These are phyloP conservation scores for Pseudogymnoascus sp. DNA, from an alignment of 2,329 filamentous ascomycete genomes.

Conservation along the genomic window DNA sequence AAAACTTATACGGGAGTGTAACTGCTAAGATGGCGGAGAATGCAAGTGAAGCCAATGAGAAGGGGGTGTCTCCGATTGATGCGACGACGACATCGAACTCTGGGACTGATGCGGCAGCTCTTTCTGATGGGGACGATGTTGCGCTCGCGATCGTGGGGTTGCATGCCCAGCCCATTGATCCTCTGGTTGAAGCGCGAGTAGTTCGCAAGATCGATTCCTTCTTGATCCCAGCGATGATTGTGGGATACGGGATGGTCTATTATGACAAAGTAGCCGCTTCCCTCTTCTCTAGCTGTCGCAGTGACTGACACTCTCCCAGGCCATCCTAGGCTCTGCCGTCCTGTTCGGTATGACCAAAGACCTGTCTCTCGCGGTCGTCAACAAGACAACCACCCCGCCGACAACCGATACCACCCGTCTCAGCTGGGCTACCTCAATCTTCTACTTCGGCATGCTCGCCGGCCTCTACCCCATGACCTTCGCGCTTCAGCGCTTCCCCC, in stretches of 20 bases:
- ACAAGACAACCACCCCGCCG: conserved; percentile 41
- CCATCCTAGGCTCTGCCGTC: conserved; percentile 59
- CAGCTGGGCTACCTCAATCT: conserved; percentile 70
- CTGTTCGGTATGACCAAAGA: conserved; percentile 72
- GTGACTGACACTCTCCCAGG: conserved; percentile 33
- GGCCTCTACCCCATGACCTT: conserved; percentile 70
- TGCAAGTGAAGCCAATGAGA: neutral
- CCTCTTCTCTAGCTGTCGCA: neutral
- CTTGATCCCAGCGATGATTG: conserved; percentile 59
- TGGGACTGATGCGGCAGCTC: neutral
- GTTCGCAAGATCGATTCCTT: conserved; percentile 61
- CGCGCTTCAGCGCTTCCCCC: conserved; percentile 58
- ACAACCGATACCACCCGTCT: conserved; percentile 59
- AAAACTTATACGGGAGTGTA: neutral
- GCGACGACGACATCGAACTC: neutral
- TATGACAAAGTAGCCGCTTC: conserved; percentile 52
- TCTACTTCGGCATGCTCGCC: conserved; percentile 73
- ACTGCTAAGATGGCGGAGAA: neutral
- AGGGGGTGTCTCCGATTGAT: neutral
- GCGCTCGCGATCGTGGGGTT: conserved; percentile 26
- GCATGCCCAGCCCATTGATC: conserved; percentile 35
- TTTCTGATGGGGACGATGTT: conserved; percentile 18
- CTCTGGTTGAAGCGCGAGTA: conserved; percentile 46
- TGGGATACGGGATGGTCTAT: conserved; percentile 60
- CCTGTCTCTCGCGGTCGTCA: conserved; percentile 49